Base-by-base conservation (phyloP, 192 early-diverging fungal genomes). In the Backusella macrospora region DNA sequence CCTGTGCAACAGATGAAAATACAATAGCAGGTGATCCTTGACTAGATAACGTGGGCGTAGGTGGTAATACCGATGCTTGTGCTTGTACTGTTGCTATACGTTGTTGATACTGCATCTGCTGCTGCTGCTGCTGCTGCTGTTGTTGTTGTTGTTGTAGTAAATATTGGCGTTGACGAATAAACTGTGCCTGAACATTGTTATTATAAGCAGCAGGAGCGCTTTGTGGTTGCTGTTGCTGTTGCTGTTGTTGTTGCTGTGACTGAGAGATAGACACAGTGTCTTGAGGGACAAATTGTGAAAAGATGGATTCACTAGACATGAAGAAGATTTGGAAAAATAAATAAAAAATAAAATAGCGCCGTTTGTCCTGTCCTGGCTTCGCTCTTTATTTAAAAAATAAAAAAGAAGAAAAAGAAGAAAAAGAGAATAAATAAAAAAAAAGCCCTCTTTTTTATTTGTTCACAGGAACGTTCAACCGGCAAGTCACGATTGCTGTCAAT, bases 21-120 rank as follows among this genome's bases (percentile, higher is more conserved):
- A 59, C 52, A 59, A 59, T 59, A 40, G 65, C 65, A 18, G 65
- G 65, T 40, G 65, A 66, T 18, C 65, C 65, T 66, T 66, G 65
- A 66, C 65, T 66, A 42, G 65, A 66, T 66, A 66, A 66, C 10
- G 65, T 66, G 37, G 65, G 65, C 43, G 65, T 66, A 6, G 65
- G 65, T 13, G 65, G 65, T 26, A 66, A 66, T 42, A 39, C 38
- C 6, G n/a, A 21, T 46, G 18, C 39, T 55, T 72, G 71, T 52
- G 49, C 49, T 34, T 34, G 29, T 34, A 34, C 29, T 34, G 29
- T 34, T 34, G 29, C 29, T 34, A 34, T 34, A 34, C 29, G 29
- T 37, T 55, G 71, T 63, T 62, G 71, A 23, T 59, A 42, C 44
- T 34, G 44, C 37, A 52, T 46, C 16, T 43, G 71, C 39, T 73